phyloP scores from a whole-genome alignment of 768 basidiomycete species.

The Lentinula sp. region DNA sequence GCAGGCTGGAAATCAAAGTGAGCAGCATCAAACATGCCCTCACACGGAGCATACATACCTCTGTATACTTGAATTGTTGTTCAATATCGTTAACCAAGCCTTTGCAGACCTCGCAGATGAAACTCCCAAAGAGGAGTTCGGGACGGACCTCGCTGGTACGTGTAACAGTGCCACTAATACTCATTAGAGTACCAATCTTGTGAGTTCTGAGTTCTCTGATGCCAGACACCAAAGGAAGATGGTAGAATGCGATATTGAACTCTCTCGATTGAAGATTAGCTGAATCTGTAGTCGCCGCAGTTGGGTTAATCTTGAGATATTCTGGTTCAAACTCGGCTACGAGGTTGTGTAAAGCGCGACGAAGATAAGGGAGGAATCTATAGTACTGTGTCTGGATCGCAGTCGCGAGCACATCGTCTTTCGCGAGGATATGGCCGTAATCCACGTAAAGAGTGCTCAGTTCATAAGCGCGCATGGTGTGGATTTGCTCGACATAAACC shows the following conservation, averaged over 20 bases:
- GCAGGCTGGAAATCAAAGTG: constrained; percentile 54
- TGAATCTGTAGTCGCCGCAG: constrained; percentile 80
- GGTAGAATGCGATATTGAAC: constrained; percentile 94
- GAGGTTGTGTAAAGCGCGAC: constrained; percentile 84
- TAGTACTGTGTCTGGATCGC: constrained; percentile 96
- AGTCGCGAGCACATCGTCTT: constrained; percentile 89
- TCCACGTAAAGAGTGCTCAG: constrained; percentile 96
- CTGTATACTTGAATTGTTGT: constrained; percentile 99
- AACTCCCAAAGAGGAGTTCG: constrained; percentile 89
- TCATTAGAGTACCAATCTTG: constrained; percentile 90
- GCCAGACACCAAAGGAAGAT: constrained; percentile 87
- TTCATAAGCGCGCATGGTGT: constrained; percentile 91
- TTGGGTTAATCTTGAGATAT: constrained; percentile 92
- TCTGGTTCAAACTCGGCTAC: constrained; percentile 88
- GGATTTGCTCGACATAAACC: constrained; percentile 89
- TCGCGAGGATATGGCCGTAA: constrained; percentile 82
- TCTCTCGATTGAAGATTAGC: constrained; percentile 88
- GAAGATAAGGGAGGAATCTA: constrained; percentile 91
- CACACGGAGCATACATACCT: constrained; percentile 50
- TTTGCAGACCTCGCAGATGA: constrained; percentile 85
- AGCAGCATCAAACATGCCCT: not conserved
- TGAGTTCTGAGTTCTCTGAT: constrained; percentile 92
- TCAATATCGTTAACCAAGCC: constrained; percentile 89
- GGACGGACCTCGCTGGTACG: constrained; percentile 96
- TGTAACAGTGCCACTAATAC: constrained; percentile 96